phyloP scores from a whole-genome alignment of 1,284 basidiomycete species.

The Heterobasidion irregulare region DNA sequence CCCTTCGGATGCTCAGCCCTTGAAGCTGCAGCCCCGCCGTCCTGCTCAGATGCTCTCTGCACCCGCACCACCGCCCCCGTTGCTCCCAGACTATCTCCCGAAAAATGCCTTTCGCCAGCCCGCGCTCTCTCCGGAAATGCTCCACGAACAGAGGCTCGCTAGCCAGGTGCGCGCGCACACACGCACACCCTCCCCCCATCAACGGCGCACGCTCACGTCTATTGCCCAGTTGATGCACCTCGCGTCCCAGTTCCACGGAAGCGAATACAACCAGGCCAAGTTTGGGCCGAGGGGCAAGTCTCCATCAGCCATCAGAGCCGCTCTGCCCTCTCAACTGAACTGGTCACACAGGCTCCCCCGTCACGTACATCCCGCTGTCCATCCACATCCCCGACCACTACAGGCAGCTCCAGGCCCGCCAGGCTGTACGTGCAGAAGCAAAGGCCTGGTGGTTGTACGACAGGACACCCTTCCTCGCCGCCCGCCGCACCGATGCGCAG shows the following conservation, averaged over 20 bases:
- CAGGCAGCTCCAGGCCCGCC: constrained; percentile 49
- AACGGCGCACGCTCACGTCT: background rate
- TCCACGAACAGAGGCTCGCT: constrained; percentile 11
- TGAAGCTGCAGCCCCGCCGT: too few relatives aligned
- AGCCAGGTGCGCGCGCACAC: constrained; percentile 5
- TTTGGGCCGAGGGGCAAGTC: constrained; percentile 56
- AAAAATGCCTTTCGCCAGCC: background rate
- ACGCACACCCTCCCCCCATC: background rate
- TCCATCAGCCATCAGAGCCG: background rate
- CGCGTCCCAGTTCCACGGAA: constrained; percentile 75
- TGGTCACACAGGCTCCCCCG: constrained; percentile 37
- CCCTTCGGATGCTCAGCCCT: too few relatives aligned
- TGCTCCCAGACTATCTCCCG: background rate
- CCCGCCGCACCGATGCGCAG: background rate
- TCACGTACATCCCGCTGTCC: constrained; percentile 64
- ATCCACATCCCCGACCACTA: constrained; percentile 61
- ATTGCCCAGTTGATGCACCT: constrained; percentile 42
- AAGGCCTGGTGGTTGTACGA: constrained; percentile 49
- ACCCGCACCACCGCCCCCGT: background rate
- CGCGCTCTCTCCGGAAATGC: constrained; percentile 4
- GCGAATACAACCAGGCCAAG: constrained; percentile 75
- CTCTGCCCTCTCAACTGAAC: background rate
- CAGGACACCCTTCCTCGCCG: constrained; percentile 2
- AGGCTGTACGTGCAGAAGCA: constrained; percentile 36
- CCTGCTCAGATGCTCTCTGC: too few relatives aligned